Evolutionary conservation across 345 rosid genomes (phyloP).

Genomic region (Camelina neglecta): DNA sequence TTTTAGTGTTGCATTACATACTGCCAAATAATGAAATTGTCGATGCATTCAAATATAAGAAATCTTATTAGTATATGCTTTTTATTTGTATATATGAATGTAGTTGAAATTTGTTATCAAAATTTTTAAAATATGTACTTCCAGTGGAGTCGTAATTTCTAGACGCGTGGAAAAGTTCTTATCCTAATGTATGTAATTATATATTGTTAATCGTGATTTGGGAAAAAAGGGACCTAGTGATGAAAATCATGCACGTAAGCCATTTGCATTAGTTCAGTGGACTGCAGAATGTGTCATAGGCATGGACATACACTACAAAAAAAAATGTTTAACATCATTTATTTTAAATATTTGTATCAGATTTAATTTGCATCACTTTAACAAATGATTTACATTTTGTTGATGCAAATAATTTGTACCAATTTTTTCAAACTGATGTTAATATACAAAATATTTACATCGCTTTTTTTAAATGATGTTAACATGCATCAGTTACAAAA

Average conservation of each 20-base stretch:
- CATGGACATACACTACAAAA: background rate
- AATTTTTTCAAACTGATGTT: no score
- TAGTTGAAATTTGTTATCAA: background rate
- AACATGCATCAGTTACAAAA: no score
- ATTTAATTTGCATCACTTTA: no score
- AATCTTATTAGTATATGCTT: background rate
- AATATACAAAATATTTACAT: no score
- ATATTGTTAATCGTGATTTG: constrained; percentile 12
- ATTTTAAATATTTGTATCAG: no score
- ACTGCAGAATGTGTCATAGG: constrained; percentile 9
- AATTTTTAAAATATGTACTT: no score
- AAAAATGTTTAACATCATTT: no score
- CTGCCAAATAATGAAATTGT: background rate
- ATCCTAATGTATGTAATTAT: background rate
- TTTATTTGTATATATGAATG: background rate
- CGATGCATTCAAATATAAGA: background rate
- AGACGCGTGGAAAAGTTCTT: constrained; percentile 11
- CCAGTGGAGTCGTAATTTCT: background rate
- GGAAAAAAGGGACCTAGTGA: background rate
- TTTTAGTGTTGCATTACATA: background rate
- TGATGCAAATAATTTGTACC: no score
- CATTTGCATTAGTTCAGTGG: constrained; percentile 29
- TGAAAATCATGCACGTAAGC: constrained; percentile 38
- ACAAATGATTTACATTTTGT: no score
- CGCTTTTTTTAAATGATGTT: no score